Base-by-base conservation (phyloP, 2,329 filamentous ascomycete species). In the Calonectria pseudoturangicola region DNA sequence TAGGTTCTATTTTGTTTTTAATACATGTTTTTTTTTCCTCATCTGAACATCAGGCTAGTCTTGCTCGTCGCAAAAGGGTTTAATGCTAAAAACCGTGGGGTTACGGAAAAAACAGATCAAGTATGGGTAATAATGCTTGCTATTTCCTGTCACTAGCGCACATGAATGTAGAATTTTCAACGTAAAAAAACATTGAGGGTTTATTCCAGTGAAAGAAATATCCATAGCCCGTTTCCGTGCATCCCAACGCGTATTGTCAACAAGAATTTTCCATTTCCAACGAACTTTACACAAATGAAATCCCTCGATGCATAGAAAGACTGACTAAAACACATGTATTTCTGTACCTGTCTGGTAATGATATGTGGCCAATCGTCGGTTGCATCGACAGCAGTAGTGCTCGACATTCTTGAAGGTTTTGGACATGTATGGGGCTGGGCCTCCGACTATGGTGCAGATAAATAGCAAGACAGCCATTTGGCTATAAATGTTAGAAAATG, bases 311-410 rank as follows among this genome's bases (percentile, higher is more conserved):
- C 0, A 51, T 51, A 50, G 15, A 15, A 30, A 33, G 18, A 4
- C 27, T 9, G 16, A 43, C 27, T 56, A 56, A 60, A 45, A 79
- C 1, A 79, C 75, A 68, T 79, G 77, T 62, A 79, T 76, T 10
- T 79, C 77, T 0, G 76, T 79, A 0, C 77, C 77, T 1, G 75
- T 74, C 7, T 71, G 71, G 18, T 79, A 79, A 25, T 79, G 77
- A 47, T 73, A 75, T 2, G 77, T 79, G 0, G 47, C 77, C 25
- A 79, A 27, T 33, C 77, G 76, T 16, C 73, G 64, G 4, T 78
- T 76, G 47, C 77, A 79, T 30, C 77, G 72, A 27, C 77, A 79
- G 25, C 77, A 79, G 13, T 79, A 79, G 56, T 79, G 77, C 45
- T 79, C 77, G 6, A 66, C 50, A n/a, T 79, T 70, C 62, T 79